Evolutionary conservation across 805 yeast genomes (phyloP).

Genomic region (Debaryomyces castellii): DNA sequence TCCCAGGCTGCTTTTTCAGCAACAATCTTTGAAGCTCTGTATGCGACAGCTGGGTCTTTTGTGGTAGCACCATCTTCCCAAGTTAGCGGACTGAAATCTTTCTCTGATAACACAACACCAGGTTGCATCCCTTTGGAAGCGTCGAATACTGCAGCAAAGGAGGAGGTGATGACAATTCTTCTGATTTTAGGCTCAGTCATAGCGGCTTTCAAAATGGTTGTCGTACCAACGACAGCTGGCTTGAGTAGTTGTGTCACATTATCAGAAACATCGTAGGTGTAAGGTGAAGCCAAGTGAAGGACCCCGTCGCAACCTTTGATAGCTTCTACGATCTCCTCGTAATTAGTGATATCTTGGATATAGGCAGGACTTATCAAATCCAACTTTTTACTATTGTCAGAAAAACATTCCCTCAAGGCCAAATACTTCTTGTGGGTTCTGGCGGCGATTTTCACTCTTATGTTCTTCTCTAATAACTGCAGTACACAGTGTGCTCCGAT

Average conservation of each 20-base stretch:
- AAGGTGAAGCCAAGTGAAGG: conserved; percentile 54
- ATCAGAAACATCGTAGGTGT: conserved; percentile 35
- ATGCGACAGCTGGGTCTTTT: conserved; percentile 15
- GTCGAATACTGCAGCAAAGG: conserved; percentile 21
- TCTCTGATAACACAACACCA: conserved; percentile 10
- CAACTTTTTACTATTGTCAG: not conserved
- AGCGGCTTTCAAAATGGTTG: not conserved
- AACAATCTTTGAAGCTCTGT: conserved; percentile 16
- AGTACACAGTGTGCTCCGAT: conserved; percentile 17
- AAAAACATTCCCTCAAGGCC: conserved; percentile 2
- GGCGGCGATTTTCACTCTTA: conserved; percentile 1
- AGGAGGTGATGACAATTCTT: conserved; percentile 20
- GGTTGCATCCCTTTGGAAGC: conserved; percentile 16
- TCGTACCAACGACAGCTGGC: conserved; percentile 52
- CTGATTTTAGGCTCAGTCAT: conserved; percentile 9
- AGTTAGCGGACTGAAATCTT: conserved; percentile 14
- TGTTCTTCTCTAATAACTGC: conserved; percentile 7
- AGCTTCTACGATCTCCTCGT: conserved; percentile 1
- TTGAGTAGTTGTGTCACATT: conserved; percentile 45
- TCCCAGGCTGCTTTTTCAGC: conserved; percentile 19
- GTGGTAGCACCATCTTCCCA: conserved; percentile 15
- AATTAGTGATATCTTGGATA: conserved; percentile 1
- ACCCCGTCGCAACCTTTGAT: conserved; percentile 16
- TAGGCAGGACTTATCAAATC: not conserved
- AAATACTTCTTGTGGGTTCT: conserved; percentile 4